Base-by-base conservation (phyloP, 495 filamentous ascomycete genomes). In the Astrothelium subdiscretum region DNA sequence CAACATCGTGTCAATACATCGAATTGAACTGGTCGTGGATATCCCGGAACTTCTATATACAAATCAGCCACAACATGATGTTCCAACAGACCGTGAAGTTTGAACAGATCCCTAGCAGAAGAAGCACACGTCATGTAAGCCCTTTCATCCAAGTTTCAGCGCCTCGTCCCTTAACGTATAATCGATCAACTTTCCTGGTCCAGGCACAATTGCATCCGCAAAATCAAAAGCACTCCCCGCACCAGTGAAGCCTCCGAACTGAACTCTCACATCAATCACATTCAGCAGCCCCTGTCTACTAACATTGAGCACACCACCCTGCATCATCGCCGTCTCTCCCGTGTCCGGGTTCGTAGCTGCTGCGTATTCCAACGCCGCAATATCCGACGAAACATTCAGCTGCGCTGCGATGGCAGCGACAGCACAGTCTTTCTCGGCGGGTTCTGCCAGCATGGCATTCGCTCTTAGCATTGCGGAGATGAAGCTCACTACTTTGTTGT, bases 391-490 rank as follows among this genome's bases (percentile, higher is more conserved):
- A 26, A 70, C 62, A 42, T 68, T 66, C 4, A 70, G 63, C 58
- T 70, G 66, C 2, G 15, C 59, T 20, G 52, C 60, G 52, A 72
- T 68, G 2, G 66, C 68, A 15, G 24, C 59, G 32, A 65, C 65
- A 58, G 61, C 51, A 44, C 68, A 72, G 1, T 62, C 58, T 32
- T 64, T 64, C 15, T 68, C 52, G 20, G 27, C 22, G n/a, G 61
- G 40, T 29, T 69, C 59, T 24, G 63, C 54, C 57, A 72, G 57
- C 31, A 69, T 63, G 18, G 60, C 44, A 58, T 70, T 70, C 0
- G 68, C 68, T n/a, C 61, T 61, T 42, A 70, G 63, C 69, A 70
- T 70, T 22, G 69, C 66, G 22, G 69, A 31, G 40, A 83, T 12
- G 61, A 72, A 72, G 8, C 64, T 61, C 6, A 32, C 54, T 22